phyloP scores from a whole-genome alignment of 345 rosid species.

The Luvunga scandens region DNA sequence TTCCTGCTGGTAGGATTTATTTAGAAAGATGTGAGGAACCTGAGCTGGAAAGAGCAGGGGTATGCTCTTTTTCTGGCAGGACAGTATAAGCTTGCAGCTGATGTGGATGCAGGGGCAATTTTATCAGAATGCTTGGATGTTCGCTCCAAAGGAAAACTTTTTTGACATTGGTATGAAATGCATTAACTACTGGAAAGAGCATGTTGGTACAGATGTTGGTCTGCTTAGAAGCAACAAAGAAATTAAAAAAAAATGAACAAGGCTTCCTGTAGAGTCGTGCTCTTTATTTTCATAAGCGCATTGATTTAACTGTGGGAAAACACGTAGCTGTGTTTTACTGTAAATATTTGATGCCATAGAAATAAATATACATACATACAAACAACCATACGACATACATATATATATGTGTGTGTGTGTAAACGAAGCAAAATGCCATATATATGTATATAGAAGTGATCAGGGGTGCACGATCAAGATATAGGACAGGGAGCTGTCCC shows the following conservation, averaged over 20 bases:
- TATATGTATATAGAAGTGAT: too few species aligned
- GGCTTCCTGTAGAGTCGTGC: too few species aligned
- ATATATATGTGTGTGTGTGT: too few species aligned
- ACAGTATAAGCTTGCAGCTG: conserved; percentile 23
- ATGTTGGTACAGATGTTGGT: neutral
- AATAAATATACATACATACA: too few species aligned
- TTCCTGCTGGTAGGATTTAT: conserved; percentile 39
- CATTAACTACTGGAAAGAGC: conserved; percentile 33
- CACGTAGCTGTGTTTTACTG: too few species aligned
- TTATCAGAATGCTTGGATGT: conserved; percentile 30
- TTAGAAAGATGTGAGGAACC: conserved; percentile 36
- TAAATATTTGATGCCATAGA: too few species aligned
- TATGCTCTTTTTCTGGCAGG: conserved; percentile 37
- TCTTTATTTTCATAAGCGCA: neutral
- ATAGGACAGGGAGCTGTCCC: too few species aligned
- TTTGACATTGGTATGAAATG: conserved; percentile 38
- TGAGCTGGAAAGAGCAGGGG: conserved; percentile 37
- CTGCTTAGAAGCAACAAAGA: too few species aligned
- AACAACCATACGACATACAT: too few species aligned
- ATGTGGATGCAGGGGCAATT: conserved; percentile 17
- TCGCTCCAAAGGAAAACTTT: conserved; percentile 35
- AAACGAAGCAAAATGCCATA: too few species aligned
- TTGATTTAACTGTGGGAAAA: conserved; percentile 12
- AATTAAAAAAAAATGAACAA: too few species aligned
- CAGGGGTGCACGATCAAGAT: too few species aligned